Conservation (phyloP, 176 grass and related monocot species). For the Coix lacrymajobi region DNA sequence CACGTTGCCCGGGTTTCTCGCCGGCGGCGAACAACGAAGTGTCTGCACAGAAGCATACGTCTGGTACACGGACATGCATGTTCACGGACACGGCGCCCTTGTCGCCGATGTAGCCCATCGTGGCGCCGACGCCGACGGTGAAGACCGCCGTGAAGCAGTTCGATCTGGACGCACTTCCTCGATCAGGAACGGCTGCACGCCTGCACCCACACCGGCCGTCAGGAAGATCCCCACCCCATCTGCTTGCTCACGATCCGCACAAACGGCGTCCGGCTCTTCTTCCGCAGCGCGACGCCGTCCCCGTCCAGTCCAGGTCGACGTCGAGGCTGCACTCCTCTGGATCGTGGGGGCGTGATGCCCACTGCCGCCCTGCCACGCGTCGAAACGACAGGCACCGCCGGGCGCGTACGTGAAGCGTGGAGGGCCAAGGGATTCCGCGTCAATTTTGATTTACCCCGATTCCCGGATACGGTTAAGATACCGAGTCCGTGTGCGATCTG, state of each 20-base stretch:
- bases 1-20: constrained; percentile 60
- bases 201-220: constrained; percentile 75
- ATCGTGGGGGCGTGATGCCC: too few relatives aligned
- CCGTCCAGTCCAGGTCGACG: constrained; percentile 17
- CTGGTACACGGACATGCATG: constrained; percentile 94
- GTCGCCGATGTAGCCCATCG: constrained; percentile 98
- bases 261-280: constrained; percentile 58
- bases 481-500: too few relatives aligned
- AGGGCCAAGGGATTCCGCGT: too few relatives aligned
- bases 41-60: constrained; percentile 89
- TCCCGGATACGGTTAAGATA: too few relatives aligned
- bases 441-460: too few relatives aligned
- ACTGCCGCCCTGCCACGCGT: too few relatives aligned
- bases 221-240: constrained; percentile 84
- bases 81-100: constrained; percentile 87
- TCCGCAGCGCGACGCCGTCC: constrained; percentile 7
- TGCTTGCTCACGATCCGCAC: constrained; percentile 90
- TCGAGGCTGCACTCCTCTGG: too few relatives aligned
- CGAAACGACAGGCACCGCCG: too few relatives aligned
- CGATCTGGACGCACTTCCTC: constrained; percentile 70
- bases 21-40: constrained; percentile 72
- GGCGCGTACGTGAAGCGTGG: too few relatives aligned
- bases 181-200: too few relatives aligned
- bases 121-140: constrained; percentile 85
- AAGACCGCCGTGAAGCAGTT: constrained; percentile 84